Conservation (phyloP, 352 stramenopile species). For the Pythium aphanidermatum region DNA sequence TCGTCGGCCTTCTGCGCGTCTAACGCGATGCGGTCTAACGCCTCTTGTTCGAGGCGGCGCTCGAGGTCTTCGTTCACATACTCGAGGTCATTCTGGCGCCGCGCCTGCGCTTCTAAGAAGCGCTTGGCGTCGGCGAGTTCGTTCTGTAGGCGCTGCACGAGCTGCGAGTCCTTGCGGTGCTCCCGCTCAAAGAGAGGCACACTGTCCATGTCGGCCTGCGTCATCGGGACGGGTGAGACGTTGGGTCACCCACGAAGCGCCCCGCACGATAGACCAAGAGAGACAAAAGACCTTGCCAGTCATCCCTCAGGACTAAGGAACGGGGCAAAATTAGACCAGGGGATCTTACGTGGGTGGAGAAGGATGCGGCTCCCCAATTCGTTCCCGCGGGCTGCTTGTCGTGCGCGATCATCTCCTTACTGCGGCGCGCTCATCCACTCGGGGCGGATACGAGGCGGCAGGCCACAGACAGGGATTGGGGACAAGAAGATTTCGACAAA, state of each 20-base stretch:
- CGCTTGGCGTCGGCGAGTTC: constrained; percentile 81
- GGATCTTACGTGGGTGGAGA: constrained; percentile 17
- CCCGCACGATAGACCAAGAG: neutral
- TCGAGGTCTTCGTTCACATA: constrained; percentile 87
- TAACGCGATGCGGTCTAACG: constrained; percentile 75
- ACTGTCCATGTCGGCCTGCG: constrained; percentile 76
- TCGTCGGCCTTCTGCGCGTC: constrained; percentile 79
- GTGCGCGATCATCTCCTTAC: constrained; percentile 29
- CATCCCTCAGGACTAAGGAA: too few species aligned
- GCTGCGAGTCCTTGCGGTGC: constrained; percentile 78
- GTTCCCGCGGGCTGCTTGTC: constrained; percentile 23
- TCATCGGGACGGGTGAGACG: too few species aligned
- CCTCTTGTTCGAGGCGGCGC: constrained; percentile 68
- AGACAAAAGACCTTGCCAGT: neutral
- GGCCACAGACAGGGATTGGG: too few species aligned
- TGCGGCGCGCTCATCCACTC: constrained; percentile 21
- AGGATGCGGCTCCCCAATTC: constrained; percentile 23
- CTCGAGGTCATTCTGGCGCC: constrained; percentile 80
- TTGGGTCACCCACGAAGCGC: too few species aligned
- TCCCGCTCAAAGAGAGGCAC: constrained; percentile 84
- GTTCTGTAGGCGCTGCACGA: constrained; percentile 79
- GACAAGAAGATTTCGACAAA: neutral
- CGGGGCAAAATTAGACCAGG: too few species aligned
- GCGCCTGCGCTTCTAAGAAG: constrained; percentile 73
- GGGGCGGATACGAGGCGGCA: constrained; percentile 6